Percentiles rank a stretch among this genome's conserved stretches.
These are phyloP conservation scores for Teratosphaeria pseudoeucalypti DNA, from an alignment of 2,329 filamentous ascomycete species.

Conservation along the genomic window DNA sequence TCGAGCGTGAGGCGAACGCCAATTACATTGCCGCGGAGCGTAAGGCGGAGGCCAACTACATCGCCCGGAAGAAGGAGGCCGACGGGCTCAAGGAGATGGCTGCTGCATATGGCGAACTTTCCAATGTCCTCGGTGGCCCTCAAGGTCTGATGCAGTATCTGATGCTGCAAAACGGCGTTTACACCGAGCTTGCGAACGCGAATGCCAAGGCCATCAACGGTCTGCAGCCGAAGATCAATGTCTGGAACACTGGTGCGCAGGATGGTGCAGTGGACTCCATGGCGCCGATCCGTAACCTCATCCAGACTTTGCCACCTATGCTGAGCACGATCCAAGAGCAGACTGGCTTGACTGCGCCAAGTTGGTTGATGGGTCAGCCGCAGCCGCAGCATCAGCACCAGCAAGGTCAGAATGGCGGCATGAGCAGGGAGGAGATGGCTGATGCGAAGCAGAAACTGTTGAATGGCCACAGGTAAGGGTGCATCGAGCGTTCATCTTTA, in stretches of 20 bases:
- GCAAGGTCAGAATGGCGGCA: constrained; percentile 9
- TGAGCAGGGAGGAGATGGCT: constrained; percentile 11
- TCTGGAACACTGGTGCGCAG: constrained; percentile 69
- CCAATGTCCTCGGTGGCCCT: constrained; percentile 65
- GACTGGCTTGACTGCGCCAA: constrained; percentile 70
- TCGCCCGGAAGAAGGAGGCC: constrained; percentile 59
- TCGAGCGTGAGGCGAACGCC: constrained; percentile 31
- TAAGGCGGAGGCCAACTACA: constrained; percentile 50
- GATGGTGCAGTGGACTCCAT: constrained; percentile 44
- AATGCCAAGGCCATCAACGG: constrained; percentile 68
- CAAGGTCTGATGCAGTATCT: constrained; percentile 70
- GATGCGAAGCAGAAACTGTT: constrained; percentile 7
- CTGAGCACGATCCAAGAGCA: constrained; percentile 82
- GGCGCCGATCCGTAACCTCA: constrained; percentile 47
- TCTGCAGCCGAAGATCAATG: constrained; percentile 77
- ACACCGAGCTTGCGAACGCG: constrained; percentile 64
- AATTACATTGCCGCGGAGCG: constrained; percentile 34
- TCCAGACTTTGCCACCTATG: constrained; percentile 73
- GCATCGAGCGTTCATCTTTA: not conserved
- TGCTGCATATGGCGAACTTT: constrained; percentile 64
- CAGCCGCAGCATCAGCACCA: constrained; percentile 39
- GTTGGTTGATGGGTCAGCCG: constrained; percentile 53
- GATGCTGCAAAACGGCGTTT: constrained; percentile 77
- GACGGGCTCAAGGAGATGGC: constrained; percentile 70
- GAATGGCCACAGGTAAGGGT: not conserved